phyloP scores from a whole-genome alignment of 176 grass and related monocot species.

The Cenchrus purpureus region DNA sequence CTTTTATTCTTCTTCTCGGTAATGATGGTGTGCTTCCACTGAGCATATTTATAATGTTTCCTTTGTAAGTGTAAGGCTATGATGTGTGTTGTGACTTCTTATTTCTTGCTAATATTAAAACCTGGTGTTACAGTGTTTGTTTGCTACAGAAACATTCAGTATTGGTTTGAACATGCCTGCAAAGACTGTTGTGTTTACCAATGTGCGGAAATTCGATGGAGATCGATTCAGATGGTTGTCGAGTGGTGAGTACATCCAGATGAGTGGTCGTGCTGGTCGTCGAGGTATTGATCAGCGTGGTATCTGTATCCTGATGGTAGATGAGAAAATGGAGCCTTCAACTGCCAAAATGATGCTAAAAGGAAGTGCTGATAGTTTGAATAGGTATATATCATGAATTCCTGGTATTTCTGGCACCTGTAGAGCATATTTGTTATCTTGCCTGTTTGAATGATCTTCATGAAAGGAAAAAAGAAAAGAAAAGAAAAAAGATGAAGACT shows the following conservation, averaged over 20 bases:
- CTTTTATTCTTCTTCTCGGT: neutral
- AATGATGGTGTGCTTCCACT: neutral
- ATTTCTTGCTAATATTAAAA: conserved; percentile 30
- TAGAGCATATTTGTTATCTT: neutral
- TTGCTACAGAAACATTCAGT: conserved; percentile 99
- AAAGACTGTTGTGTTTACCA: conserved; percentile 97
- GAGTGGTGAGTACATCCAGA: conserved; percentile 97
- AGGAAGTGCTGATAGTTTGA: conserved; percentile 97
- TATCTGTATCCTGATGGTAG: conserved; percentile 96
- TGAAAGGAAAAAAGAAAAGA: conserved; percentile 5
- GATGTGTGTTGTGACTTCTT: conserved; percentile 9
- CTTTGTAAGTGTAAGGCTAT: neutral
- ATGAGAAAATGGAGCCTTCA: conserved; percentile 95
- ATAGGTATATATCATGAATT: conserved; percentile 57
- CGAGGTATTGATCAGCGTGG: conserved; percentile 92
- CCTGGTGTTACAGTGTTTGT: conserved; percentile 77
- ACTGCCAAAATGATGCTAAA: conserved; percentile 96
- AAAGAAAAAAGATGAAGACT: neutral
- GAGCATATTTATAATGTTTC: neutral
- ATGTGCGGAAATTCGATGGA: conserved; percentile 92
- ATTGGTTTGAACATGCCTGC: conserved; percentile 99
- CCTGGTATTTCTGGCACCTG: neutral
- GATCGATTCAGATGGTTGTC: conserved; percentile 95
- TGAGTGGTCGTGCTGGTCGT: conserved; percentile 95
- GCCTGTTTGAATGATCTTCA: neutral